These are phyloP conservation scores for Blastomyces parvus DNA, from an alignment of 2,329 filamentous ascomycete genomes.

Conservation along the genomic window DNA sequence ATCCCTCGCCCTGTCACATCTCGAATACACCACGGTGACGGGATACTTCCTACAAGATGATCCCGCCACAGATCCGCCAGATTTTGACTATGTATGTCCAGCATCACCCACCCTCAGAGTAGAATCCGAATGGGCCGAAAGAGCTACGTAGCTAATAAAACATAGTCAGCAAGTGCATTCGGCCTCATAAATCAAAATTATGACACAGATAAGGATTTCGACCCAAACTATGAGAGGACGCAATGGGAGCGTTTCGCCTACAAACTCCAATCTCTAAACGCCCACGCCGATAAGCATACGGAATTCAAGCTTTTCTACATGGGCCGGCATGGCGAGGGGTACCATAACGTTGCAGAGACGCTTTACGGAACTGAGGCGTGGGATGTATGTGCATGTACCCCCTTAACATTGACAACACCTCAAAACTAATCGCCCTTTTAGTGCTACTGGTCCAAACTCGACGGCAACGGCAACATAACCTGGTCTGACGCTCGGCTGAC, in stretches of 20 bases:
- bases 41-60: slow-evolving; percentile 46
- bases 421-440: slow-evolving; percentile 16
- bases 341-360: slow-evolving; percentile 51
- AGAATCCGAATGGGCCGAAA: background rate
- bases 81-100: slow-evolving; percentile 41
- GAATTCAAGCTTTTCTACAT: slow-evolving; percentile 50
- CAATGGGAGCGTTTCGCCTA: slow-evolving; percentile 48
- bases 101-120: background rate
- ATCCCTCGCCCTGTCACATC: slow-evolving; percentile 15
- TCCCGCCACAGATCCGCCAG: slow-evolving; percentile 36
- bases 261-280: slow-evolving; percentile 41
- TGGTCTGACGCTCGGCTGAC: slow-evolving; percentile 55
- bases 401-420: background rate
- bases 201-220: slow-evolving; percentile 28
- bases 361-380: slow-evolving; percentile 51
- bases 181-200: slow-evolving; percentile 42
- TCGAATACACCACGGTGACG: slow-evolving; percentile 33
- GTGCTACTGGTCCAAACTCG: slow-evolving; percentile 50
- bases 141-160: background rate
- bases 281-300: slow-evolving; percentile 27
- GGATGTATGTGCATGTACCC: slow-evolving; percentile 41
- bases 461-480: slow-evolving; percentile 45
- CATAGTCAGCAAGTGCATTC: slow-evolving; percentile 26
- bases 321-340: slow-evolving; percentile 52
- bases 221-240: slow-evolving; percentile 30